These are phyloP conservation scores for Apiotrichum gracile DNA, from an alignment of 1,284 basidiomycete species.

Conservation along the genomic window DNA sequence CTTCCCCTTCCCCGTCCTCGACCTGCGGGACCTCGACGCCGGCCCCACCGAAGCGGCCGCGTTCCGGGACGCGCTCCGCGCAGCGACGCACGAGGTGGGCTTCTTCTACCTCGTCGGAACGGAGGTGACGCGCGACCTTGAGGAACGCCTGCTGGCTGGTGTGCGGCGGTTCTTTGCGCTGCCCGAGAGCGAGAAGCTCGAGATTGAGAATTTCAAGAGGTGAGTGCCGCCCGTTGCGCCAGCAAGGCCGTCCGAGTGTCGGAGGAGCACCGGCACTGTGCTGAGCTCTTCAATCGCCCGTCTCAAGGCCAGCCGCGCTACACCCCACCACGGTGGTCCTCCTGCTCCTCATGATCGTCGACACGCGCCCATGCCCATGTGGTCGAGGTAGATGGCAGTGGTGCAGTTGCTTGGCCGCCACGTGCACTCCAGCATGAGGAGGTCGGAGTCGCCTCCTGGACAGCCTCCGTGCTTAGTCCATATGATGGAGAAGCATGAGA, in stretches of 20 bases:
- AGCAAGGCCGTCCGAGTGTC: not conserved
- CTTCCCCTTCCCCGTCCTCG: constrained; percentile 16
- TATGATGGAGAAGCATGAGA: no score
- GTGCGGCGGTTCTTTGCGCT: constrained; percentile 32
- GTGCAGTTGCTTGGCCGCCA: no score
- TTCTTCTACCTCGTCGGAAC: constrained; percentile 38
- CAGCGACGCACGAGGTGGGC: constrained; percentile 19
- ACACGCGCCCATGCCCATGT: no score
- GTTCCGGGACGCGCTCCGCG: constrained; percentile 9
- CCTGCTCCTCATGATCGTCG: no score
- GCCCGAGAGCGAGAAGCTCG: constrained; percentile 25
- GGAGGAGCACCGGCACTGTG: no score
- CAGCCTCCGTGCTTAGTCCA: no score
- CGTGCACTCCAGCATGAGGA: no score
- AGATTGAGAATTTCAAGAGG: constrained; percentile 29
- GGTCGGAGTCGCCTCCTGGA: no score
- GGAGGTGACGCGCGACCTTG: constrained; percentile 23
- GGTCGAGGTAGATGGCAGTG: no score
- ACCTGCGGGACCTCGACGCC: constrained; percentile 12
- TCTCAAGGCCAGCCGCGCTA: no score
- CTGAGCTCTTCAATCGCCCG: no score
- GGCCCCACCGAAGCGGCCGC: not conserved
- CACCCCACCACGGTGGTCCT: no score
- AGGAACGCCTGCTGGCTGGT: constrained; percentile 19
- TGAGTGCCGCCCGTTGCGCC: not conserved